Evolutionary conservation across 192 early-diverging fungal genomes (phyloP), one percentile per base, ranked within the genome.

Genomic region (Martensiomyces pterosporus): DNA sequence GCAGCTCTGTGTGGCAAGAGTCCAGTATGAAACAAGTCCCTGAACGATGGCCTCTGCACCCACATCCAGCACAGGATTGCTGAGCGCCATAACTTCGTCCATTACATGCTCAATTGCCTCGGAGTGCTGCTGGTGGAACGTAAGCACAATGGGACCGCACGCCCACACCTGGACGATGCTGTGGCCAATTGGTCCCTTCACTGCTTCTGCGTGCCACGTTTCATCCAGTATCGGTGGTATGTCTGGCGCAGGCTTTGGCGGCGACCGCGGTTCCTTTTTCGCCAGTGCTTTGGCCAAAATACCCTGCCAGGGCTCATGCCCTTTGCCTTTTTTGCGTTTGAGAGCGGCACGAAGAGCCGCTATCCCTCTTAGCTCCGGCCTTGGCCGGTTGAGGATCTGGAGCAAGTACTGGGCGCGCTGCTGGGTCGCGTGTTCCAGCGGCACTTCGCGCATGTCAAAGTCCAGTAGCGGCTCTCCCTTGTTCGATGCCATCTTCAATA

Each of bases 101-200:
- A n/a, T n/a, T n/a, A n/a, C 37, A 6, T 16, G 2, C 2, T 9
- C 16, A 3, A 72, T 27, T 0, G 49, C 42, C 21, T 43, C 24
- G 0, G 69, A 73, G 2, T 44, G 10, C 4, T 21, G 16, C 18
- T 25, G 18, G 18, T 53, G 69, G 33, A 73, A 51, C 9, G 69
- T 60, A 42, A 73, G n/a, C 13, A 65, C 36, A 3, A 73, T 39
- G 3, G 62, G 52, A 4, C 69, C 62, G 4, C 49, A 38, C 19
- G 34, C 49, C 62, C 62, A 73, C n/a, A 61, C 54, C 18, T 73
- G 62, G 4, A 65, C 69, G 9, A 54, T 17, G 2, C 58, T 52
- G 69, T 65, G 60, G 3, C 68, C 69, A 13, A 73, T 49, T 7
- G 60, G 52, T 5, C 53, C 58, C 13, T 49, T n/a, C n/a, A n/a